phyloP scores from a whole-genome alignment of 495 filamentous ascomycete species.

The Aspergillus asperescens region DNA sequence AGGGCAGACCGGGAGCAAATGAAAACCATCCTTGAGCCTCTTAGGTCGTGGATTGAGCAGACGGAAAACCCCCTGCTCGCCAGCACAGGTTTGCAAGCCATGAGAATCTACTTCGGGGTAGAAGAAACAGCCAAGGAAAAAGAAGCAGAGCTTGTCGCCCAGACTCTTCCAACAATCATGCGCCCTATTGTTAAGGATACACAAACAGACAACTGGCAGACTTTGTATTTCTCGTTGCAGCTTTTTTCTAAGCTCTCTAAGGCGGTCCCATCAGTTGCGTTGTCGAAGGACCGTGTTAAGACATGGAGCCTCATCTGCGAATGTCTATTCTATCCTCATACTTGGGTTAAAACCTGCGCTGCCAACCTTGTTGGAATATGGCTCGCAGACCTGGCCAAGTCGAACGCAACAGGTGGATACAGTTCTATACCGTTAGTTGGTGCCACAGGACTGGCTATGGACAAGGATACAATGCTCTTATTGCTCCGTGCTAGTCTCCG shows the following conservation, averaged over 20 bases:
- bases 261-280: constrained; percentile 53
- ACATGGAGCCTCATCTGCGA: constrained; percentile 64
- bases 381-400: constrained; percentile 71
- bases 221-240: constrained; percentile 70
- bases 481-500: constrained; percentile 59
- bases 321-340: constrained; percentile 66
- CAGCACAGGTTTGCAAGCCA: constrained; percentile 70
- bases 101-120: constrained; percentile 75
- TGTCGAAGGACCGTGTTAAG: constrained; percentile 49
- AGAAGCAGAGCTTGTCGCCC: constrained; percentile 46
- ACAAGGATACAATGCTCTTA: constrained; percentile 57
- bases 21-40: constrained; percentile 59
- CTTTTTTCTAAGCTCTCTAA: constrained; percentile 63
- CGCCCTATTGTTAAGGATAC: constrained; percentile 41
- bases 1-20: constrained; percentile 69
- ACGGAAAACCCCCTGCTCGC: constrained; percentile 62
- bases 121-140: constrained; percentile 57
- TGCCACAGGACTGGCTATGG: constrained; percentile 63
- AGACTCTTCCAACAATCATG: constrained; percentile 46
- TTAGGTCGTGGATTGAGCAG: constrained; percentile 73
- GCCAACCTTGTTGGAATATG: constrained; percentile 69
- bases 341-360: constrained; percentile 70
- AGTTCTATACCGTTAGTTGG: constrained; percentile 58
- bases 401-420: constrained; percentile 48
- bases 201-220: constrained; percentile 62